Evolutionary conservation across 371 early-diverging fungal species (phyloP), one percentile per base, ranked within the genome.

Genomic region (Chytridium lagenaria): DNA sequence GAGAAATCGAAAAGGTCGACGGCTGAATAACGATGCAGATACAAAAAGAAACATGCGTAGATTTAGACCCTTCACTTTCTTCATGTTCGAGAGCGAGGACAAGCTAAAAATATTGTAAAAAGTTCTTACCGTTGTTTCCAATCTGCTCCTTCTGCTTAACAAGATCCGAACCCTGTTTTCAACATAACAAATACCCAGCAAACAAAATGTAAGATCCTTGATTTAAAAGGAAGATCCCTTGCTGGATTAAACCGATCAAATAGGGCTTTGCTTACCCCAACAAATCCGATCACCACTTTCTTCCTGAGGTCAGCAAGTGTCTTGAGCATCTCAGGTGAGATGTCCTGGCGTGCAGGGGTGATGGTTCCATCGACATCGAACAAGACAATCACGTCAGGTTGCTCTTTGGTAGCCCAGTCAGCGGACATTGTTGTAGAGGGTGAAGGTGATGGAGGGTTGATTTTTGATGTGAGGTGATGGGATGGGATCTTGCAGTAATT

Each of bases 321-420:
- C 52, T 92, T 81, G 70, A 86, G 83, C 91, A 99, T 96, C 78
- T 92, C 91, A 12, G 88, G 83, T 34, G 94, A 89, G 80, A 87
- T 84, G 50, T 66, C 74, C 76, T 85, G 69, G 77, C 99, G 92
- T 50, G 98, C 97, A 51, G 97, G 98, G 3, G 99, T 98, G 74
- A 99, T 85, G 7, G 99, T 99, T 71, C 99, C 99, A 81, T 99
- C 99, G 39, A 99, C 99, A 85, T 99, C 99, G 79, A 99, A 99
- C 44, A 99, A 90, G 69, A 95, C 92, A 74, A 98, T 83, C 73
- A 91, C 93, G 79, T 92, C 89, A 57, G 96, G 94, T 28, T 84
- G 83, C 50, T 86, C 79, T 77, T 94, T 92, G 77, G 89, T 85
- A 70, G 87, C 37, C 76, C 87, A 89, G 73, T 78, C 77, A 39